Percentiles rank a stretch among this genome's conserved stretches.
Evolutionary conservation across 495 filamentous ascomycete species (phyloP).

Genomic region (Penicillium paradoxum): DNA sequence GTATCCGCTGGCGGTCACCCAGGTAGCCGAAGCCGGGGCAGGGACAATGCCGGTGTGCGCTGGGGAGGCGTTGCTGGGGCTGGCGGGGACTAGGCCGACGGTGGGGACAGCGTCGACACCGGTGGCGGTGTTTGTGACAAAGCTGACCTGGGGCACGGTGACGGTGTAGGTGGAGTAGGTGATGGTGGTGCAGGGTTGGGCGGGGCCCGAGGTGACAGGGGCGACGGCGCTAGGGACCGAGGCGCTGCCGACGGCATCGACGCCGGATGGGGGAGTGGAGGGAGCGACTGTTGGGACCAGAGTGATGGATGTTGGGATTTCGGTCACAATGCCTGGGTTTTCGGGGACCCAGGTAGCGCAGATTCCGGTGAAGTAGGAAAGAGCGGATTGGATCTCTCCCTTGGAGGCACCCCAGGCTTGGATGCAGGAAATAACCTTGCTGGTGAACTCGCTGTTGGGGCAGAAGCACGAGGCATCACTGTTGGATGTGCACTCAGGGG

Average conservation of each 20-base stretch:
- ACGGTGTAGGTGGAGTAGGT: constrained; percentile 57
- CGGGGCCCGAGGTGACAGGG: constrained; percentile 33
- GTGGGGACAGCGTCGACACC: constrained; percentile 48
- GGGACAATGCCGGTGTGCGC: constrained; percentile 24
- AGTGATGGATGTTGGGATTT: constrained; percentile 58
- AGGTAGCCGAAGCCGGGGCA: constrained; percentile 11
- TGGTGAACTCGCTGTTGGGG: constrained; percentile 67
- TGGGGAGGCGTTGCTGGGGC: constrained; percentile 14
- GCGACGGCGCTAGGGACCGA: constrained; percentile 13
- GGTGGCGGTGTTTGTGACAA: constrained; percentile 53
- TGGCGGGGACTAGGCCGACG: constrained; percentile 26
- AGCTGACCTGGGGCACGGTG: constrained; percentile 70
- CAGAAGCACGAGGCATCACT: constrained; percentile 83
- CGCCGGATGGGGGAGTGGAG: constrained; percentile 14
- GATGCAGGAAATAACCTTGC: constrained; percentile 77
- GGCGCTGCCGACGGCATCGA: constrained; percentile 16
- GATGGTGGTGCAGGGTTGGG: constrained; percentile 57
- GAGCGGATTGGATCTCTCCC: constrained; percentile 61
- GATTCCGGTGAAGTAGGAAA: constrained; percentile 86
- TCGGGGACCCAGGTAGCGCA: constrained; percentile 67
- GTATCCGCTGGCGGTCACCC: constrained; percentile 4
- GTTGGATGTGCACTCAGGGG: constrained; percentile 75
- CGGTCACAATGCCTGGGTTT: constrained; percentile 85
- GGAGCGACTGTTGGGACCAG: constrained; percentile 40
- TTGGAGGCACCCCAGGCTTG: constrained; percentile 66